Evolutionary conservation across 192 early-diverging fungal species (phyloP).

Genomic region (Entophlyctis luteolus): DNA sequence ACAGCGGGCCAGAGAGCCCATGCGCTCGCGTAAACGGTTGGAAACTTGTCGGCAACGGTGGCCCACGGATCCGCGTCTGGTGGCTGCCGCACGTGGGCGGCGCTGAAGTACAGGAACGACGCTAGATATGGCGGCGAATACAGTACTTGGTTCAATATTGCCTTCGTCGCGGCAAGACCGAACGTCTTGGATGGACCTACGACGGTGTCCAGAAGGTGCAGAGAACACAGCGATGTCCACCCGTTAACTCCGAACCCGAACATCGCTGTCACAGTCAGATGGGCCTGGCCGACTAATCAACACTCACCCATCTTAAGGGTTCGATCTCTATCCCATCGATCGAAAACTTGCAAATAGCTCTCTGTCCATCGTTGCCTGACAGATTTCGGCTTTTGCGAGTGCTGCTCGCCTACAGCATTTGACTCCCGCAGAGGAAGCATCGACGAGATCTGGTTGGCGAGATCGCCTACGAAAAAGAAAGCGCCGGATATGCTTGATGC

Average conservation of each 20-base stretch:
- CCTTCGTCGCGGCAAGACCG: slow-evolving; percentile 2
- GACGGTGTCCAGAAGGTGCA: slow-evolving; percentile 3
- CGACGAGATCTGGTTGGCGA: neutral
- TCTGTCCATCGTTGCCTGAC: neutral
- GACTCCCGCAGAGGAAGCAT: no score
- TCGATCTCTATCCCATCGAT: neutral
- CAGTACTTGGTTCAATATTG: slow-evolving; percentile 14
- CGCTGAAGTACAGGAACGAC: slow-evolving; percentile 8
- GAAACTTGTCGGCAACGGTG: slow-evolving; percentile 10
- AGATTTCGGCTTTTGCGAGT: neutral
- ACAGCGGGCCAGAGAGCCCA: slow-evolving; percentile 19
- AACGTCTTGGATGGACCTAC: slow-evolving; percentile 10
- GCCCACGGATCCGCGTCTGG: neutral
- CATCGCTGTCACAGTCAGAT: no score
- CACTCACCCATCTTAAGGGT: slow-evolving; percentile 10
- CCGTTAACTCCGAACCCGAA: slow-evolving; percentile 20
- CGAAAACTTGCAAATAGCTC: neutral
- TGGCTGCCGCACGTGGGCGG: neutral
- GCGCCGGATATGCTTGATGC: slow-evolving; percentile 7
- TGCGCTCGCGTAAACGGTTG: slow-evolving; percentile 3
- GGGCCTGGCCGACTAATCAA: neutral
- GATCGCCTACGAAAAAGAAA: slow-evolving; percentile 17
- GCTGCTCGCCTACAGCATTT: no score
- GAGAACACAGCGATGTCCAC: slow-evolving; percentile 7
- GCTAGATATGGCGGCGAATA: slow-evolving; percentile 12